Percentiles rank a stretch among this genome's conserved stretches.
Conservation (phyloP, 257 asterid species). For the Plantago elongata region DNA sequence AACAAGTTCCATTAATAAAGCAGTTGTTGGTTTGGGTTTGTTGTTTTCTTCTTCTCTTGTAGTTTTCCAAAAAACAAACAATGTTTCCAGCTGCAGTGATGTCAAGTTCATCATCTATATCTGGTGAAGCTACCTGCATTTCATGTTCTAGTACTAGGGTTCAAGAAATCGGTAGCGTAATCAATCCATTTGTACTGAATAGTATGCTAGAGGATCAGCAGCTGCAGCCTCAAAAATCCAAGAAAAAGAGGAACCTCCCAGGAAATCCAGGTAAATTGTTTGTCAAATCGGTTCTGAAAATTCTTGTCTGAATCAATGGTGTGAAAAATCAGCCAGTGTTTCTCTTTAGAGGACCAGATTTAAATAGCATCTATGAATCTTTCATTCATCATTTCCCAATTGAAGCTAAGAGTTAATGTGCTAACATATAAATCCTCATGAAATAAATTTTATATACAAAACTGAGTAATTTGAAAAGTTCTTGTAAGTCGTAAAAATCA, state of each 20-base stretch:
- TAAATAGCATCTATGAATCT: too few species aligned
- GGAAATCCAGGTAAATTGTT: constrained; percentile 69
- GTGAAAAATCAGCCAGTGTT: not conserved
- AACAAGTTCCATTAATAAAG: constrained; percentile 7
- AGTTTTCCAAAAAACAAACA: constrained; percentile 21
- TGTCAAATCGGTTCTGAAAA: not conserved
- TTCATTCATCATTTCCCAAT: too few species aligned
- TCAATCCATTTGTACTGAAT: constrained; percentile 31
- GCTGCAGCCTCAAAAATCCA: constrained; percentile 34
- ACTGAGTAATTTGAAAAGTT: too few species aligned
- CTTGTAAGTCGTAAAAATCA: too few species aligned
- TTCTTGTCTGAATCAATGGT: not conserved
- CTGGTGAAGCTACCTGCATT: constrained; percentile 44
- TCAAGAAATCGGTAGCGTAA: constrained; percentile 39
- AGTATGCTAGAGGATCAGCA: constrained; percentile 29
- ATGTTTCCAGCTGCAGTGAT: constrained; percentile 40
- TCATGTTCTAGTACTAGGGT: constrained; percentile 41
- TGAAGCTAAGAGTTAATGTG: too few species aligned
- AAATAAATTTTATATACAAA: too few species aligned
- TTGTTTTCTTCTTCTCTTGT: constrained; percentile 13
- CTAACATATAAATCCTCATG: too few species aligned
- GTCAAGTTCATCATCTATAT: constrained; percentile 38
- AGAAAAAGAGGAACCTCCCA: constrained; percentile 79
- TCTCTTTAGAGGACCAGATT: too few species aligned
- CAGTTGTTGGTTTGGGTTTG: constrained; percentile 19